Evolutionary conservation across 805 yeast species (phyloP).

Genomic region (Candida maltosa): DNA sequence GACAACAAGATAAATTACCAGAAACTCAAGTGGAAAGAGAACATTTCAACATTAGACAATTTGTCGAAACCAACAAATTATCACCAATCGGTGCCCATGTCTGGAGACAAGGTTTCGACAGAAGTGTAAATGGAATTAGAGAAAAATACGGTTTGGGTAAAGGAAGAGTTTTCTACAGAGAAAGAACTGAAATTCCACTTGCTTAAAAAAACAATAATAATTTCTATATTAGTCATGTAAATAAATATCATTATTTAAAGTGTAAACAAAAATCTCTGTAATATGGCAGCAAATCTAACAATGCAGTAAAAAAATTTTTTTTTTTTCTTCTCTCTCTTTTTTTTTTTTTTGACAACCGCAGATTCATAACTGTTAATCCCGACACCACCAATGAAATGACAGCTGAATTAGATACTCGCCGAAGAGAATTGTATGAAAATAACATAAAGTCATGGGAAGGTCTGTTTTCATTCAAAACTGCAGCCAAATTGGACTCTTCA

Average conservation of each 20-base stretch:
- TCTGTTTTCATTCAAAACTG: conserved; percentile 15
- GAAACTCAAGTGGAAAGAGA: conserved; percentile 11
- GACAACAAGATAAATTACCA: conserved; percentile 47
- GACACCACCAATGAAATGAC: too few relatives aligned
- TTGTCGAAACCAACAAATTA: conserved; percentile 53
- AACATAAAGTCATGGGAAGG: conserved; percentile 57
- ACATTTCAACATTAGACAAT: conserved; percentile 67
- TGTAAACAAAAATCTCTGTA: too few relatives aligned
- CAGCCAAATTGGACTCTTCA: conserved; percentile 60
- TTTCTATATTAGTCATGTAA: too few relatives aligned
- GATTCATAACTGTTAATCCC: too few relatives aligned
- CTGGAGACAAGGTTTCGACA: conserved; percentile 85
- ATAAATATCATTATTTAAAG: too few relatives aligned
- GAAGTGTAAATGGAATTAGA: conserved; percentile 67
- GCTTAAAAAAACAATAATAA: too few relatives aligned
- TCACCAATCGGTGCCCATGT: conserved; percentile 88
- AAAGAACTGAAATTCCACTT: conserved; percentile 29
- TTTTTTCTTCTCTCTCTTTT: too few relatives aligned
- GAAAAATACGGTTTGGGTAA: conserved; percentile 65
- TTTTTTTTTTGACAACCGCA: too few relatives aligned
- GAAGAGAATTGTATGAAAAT: conserved; percentile 22
- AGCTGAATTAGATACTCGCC: conserved; percentile 14
- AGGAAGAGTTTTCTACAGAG: conserved; percentile 74
- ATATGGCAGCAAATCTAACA: too few relatives aligned
- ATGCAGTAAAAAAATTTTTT: too few relatives aligned